Base-by-base conservation (phyloP, 1,284 basidiomycete species). In the Tremellales sp. region DNA sequence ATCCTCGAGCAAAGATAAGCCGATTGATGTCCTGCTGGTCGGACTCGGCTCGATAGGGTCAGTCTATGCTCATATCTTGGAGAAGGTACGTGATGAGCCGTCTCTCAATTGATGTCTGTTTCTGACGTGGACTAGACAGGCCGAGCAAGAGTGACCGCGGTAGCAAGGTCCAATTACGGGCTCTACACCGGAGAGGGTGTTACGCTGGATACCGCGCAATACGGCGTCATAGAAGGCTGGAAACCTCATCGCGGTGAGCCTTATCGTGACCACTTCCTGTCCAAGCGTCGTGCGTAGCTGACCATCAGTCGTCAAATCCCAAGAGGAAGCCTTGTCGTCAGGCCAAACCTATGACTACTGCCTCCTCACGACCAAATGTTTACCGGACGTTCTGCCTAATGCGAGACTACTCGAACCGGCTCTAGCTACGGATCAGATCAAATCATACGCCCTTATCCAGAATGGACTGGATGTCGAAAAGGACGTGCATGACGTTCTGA, bases 401-500 rank as follows among this genome's bases (percentile, higher is more conserved):
- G 73, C 83, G 0, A 66, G 73, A 12, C 71, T 88, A 12, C 77
- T 89, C 15, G 72, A 75, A 19, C 82, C 85, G 1, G 73, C 85
- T 1, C 74, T 89, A 23, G 75, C 77, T 0, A 52, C 75, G 1
- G 73, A 78, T 1, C 84, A 84, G 60, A 63, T 74, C 3, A 76
- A 78, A 0, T 80, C 79, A 1, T 85, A 85, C 58, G 81, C 85
- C 2, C 65, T 89, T 13, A 70, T 89, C 40, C 85, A 88, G 73
- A 89, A 90, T 65, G 87, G 87, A 2, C 74, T 90, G 4, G 83
- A 82, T 25, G 82, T 87, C 21, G 87, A 89, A 63, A 74, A 73
- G 24, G 85, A 86, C 51, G 72, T 87, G 25, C 83, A 84, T 59
- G 59, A 78, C 3, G 76, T 79, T 0, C 64, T 84, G 10, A 78